Conservation (phyloP, 305 asterid species). For the Vinca major region DNA sequence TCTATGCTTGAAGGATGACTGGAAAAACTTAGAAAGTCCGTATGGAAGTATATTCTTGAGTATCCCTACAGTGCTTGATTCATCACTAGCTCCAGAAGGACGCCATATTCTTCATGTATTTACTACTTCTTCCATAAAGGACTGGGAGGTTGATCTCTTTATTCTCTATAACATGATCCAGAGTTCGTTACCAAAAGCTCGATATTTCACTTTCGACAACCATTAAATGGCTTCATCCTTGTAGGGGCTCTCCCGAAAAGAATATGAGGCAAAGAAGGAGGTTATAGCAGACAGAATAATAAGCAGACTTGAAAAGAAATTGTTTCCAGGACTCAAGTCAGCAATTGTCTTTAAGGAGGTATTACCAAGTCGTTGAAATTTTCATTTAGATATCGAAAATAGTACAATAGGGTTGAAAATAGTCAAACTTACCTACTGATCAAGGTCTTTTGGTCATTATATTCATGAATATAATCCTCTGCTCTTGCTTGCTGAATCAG, state of each 20-base stretch:
- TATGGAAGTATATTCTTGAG: slow-evolving; percentile 96
- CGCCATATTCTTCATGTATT: slow-evolving; percentile 91
- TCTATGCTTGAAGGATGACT: slow-evolving; percentile 50
- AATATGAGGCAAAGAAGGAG: slow-evolving; percentile 81
- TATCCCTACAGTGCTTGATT: slow-evolving; percentile 89
- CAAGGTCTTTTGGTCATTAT: not conserved
- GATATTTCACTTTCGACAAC: slow-evolving; percentile 6
- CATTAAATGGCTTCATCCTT: slow-evolving; percentile 15
- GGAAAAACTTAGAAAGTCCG: slow-evolving; percentile 62
- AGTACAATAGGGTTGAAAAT: not conserved
- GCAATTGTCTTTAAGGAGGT: slow-evolving; percentile 83
- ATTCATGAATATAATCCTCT: not conserved
- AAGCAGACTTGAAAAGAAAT: slow-evolving; percentile 69
- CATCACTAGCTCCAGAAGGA: slow-evolving; percentile 91
- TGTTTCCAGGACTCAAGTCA: slow-evolving; percentile 80
- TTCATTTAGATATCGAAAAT: not conserved
- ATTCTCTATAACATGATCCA: slow-evolving; percentile 12
- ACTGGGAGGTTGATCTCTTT: slow-evolving; percentile 66
- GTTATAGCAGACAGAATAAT: slow-evolving; percentile 66
- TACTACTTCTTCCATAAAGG: slow-evolving; percentile 81
- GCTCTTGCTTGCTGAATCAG: slow-evolving; percentile 6
- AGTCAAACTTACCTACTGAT: not conserved
- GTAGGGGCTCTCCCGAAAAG: slow-evolving; percentile 75
- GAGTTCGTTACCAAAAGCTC: slow-evolving; percentile 2
- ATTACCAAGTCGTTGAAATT: not conserved